phyloP scores from a whole-genome alignment of 768 basidiomycete genomes.

The Amanita pallidorosea region DNA sequence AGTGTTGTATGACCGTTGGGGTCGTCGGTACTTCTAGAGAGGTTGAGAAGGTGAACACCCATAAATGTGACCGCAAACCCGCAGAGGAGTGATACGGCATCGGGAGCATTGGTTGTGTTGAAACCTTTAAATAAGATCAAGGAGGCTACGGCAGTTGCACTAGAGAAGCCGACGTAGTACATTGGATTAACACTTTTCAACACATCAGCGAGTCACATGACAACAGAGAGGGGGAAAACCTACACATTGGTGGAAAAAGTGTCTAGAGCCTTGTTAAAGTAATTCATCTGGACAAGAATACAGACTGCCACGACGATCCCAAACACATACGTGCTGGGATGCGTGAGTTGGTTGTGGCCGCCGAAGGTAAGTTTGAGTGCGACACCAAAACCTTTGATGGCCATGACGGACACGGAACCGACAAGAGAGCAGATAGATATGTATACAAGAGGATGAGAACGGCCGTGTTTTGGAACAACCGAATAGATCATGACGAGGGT shows the following conservation, averaged over 20 bases:
- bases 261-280: slow-evolving; percentile 97
- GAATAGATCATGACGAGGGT: slow-evolving; percentile 79
- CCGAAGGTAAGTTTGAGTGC: slow-evolving; percentile 90
- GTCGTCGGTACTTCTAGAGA: slow-evolving; percentile 53
- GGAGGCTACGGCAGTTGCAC: slow-evolving; percentile 86
- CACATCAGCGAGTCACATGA: neutral
- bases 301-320: slow-evolving; percentile 72
- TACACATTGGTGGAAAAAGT: slow-evolving; percentile 97
- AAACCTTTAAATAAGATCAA: slow-evolving; percentile 96
- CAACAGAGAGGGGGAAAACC: slow-evolving; percentile 18
- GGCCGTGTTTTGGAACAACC: slow-evolving; percentile 79
- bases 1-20: slow-evolving; percentile 40
- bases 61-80: slow-evolving; percentile 93
- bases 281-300: slow-evolving; percentile 90
- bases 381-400: slow-evolving; percentile 96
- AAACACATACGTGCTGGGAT: slow-evolving; percentile 95
- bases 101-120: slow-evolving; percentile 75
- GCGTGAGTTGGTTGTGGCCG: slow-evolving; percentile 92
- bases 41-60: slow-evolving; percentile 90
- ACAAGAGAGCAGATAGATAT: slow-evolving; percentile 95
- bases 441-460: slow-evolving; percentile 82
- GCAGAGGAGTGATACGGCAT: slow-evolving; percentile 78
- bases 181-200: slow-evolving; percentile 81
- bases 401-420: slow-evolving; percentile 97
- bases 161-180: slow-evolving; percentile 96